phyloP scores from a whole-genome alignment of 2,329 filamentous ascomycete species.

The Samsoniella hepiali region DNA sequence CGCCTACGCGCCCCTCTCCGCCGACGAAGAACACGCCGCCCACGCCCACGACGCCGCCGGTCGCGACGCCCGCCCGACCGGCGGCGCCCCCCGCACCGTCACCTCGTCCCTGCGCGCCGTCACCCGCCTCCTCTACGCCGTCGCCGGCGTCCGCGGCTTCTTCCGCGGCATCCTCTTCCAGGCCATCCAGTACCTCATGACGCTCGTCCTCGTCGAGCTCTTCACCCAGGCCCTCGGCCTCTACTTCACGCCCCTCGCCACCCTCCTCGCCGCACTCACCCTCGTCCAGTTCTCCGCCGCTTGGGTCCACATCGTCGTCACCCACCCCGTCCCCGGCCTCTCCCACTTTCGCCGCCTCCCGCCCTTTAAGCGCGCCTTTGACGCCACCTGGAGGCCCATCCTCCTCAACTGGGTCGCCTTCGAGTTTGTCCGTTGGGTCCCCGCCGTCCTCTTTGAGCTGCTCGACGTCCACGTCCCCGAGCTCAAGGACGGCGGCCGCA shows the following conservation, averaged over 20 bases:
- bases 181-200: constrained; percentile 38
- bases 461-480: constrained; percentile 43
- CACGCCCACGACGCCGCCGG: constrained; percentile 32
- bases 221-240: constrained; percentile 33
- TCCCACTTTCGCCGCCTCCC: constrained; percentile 69
- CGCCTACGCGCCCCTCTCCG: constrained; percentile 50
- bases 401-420: constrained; percentile 58
- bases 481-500: constrained; percentile 32
- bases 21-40: constrained; percentile 35
- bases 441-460: constrained; percentile 39
- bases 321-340: constrained; percentile 56
- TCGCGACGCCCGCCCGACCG: constrained; percentile 29
- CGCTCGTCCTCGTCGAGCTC: constrained; percentile 39
- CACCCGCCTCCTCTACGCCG: constrained; percentile 53
- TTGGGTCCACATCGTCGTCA: constrained; percentile 86
- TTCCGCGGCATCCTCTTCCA: constrained; percentile 65
- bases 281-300: constrained; percentile 67
- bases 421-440: constrained; percentile 47
- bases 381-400: constrained; percentile 66
- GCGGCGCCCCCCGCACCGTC: constrained; percentile 38
- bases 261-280: constrained; percentile 56
- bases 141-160: constrained; percentile 61
- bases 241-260: constrained; percentile 43
- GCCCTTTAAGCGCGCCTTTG: constrained; percentile 59
- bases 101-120: constrained; percentile 52